phyloP scores from a whole-genome alignment of 495 filamentous ascomycete genomes.

The Poronia punctata region DNA sequence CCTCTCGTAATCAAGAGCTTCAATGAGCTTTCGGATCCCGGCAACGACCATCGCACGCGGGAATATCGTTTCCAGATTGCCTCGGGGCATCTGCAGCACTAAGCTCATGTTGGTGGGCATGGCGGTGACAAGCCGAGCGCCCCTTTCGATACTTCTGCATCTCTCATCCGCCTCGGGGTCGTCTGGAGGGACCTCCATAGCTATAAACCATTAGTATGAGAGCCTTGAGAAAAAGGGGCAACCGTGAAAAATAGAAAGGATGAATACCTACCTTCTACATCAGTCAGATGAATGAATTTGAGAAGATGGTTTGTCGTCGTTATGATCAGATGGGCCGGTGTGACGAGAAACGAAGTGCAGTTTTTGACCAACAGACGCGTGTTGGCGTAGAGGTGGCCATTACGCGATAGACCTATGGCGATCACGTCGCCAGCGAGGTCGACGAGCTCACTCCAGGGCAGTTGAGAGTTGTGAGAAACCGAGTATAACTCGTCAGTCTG shows the following conservation, averaged over 20 bases:
- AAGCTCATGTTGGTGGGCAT: conserved; percentile 81
- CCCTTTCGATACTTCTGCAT: conserved; percentile 87
- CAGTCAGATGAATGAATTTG: conserved; percentile 82
- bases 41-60: conserved; percentile 88
- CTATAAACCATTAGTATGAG: conserved; percentile 33
- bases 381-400: conserved; percentile 74
- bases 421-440: conserved; percentile 33
- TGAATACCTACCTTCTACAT: conserved; percentile 50
- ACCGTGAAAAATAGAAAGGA: neutral
- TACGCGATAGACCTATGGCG: conserved; percentile 58
- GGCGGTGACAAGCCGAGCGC: conserved; percentile 76
- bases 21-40: conserved; percentile 74
- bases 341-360: conserved; percentile 85
- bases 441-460: conserved; percentile 48
- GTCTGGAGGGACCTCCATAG: conserved; percentile 75
- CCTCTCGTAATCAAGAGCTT: conserved; percentile 67
- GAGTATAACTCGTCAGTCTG: conserved; percentile 25
- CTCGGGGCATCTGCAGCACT: conserved; percentile 86
- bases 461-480: conserved; percentile 31
- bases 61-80: conserved; percentile 92
- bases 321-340: conserved; percentile 76
- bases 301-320: conserved; percentile 86
- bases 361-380: conserved; percentile 65
- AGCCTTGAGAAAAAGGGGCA: too few relatives aligned
- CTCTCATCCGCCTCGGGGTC: conserved; percentile 88